Conservation (phyloP, 1,139 yeast species). For the Magnusiomyces fungicola region DNA sequence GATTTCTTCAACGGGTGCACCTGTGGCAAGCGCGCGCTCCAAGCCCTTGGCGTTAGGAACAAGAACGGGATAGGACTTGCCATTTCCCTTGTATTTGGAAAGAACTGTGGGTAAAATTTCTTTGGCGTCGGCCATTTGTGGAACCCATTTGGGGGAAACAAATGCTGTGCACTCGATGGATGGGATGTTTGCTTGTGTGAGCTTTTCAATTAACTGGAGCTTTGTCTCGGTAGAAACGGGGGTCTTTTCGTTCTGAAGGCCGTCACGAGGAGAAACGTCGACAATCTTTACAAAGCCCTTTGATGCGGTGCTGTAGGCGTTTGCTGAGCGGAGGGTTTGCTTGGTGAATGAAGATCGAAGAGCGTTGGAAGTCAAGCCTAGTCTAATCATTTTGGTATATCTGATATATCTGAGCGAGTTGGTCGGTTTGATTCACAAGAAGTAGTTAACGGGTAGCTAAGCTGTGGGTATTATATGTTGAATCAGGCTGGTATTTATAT, state of each 20-base stretch:
- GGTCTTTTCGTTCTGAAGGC: constrained; percentile 31
- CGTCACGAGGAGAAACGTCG: constrained; percentile 34
- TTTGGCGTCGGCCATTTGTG: constrained; percentile 23
- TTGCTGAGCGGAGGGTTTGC: too few species aligned
- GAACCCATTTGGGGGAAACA: constrained; percentile 36
- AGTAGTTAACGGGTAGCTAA: too few species aligned
- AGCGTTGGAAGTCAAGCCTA: too few species aligned
- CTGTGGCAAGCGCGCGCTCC: constrained; percentile 25
- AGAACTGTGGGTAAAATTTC: constrained; percentile 7
- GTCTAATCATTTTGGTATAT: too few species aligned
- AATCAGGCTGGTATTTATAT: too few species aligned
- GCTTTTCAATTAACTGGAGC: constrained; percentile 28
- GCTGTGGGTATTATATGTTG: too few species aligned
- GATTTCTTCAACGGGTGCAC: constrained; percentile 25
- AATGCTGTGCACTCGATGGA: constrained; percentile 32
- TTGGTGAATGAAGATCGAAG: too few species aligned
- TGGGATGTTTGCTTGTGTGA: constrained; percentile 27
- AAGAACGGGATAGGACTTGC: constrained; percentile 29
- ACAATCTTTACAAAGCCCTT: constrained; percentile 23
- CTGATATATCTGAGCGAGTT: too few species aligned
- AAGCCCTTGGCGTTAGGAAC: constrained; percentile 32
- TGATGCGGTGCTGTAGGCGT: too few species aligned
- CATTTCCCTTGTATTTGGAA: constrained; percentile 15
- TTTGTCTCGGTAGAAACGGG: constrained; percentile 29
- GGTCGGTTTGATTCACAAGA: too few species aligned